Base-by-base conservation (phyloP, 2,329 filamentous ascomycete genomes). In the Ascochyta fabae region DNA sequence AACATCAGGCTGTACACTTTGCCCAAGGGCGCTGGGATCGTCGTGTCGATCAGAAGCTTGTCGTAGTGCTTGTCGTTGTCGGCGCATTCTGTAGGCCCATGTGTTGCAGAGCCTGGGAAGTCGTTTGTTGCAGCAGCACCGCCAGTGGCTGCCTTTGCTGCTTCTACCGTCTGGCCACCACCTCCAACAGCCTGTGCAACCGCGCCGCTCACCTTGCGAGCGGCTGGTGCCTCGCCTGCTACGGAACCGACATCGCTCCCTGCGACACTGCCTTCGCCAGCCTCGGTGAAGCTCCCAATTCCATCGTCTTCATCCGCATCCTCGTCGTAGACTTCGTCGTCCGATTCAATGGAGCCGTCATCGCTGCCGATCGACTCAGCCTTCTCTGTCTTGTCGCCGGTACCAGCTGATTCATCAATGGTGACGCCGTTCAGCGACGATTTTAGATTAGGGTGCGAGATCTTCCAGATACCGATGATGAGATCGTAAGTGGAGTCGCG, bases 401-500 rank as follows among this genome's bases (percentile, higher is more conserved):
- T 87, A 6, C 91, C 89, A 22, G 57, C 61, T 8, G 68, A 73
- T 59, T 91, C 88, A 61, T 93, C 90, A 3, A 97, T 82, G 12
- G 86, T 85, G 10, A 96, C 91, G 3, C 95, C 94, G 60, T 97
- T 97, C 3, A 96, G 80, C 4, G 92, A 96, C 72, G 92, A 96
- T 74, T 92, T 91, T 27, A 99, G 79, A 51, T 92, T 91, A 2
- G 95, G 94, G 73, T 99, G 95, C 15, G 91, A 95, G 27, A 97
- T 89, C 75, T 96, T 96, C 95, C 95, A 99, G 55, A 99, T 98
- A 56, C 96, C 96, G 63, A 99, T 90, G 71, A 99, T 93, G 41
- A 99, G 80, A 72, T 99, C 96, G 71, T 98, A 99, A 0, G 96
- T 98, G 3, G 93, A 92, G 76, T 99, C 95, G 72, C 95, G 85